A percentile compares a stretch with the other conserved stretches of the same genome.
phyloP scores from a whole-genome alignment of 257 asterid species.

The Marsdenia floribunda region DNA sequence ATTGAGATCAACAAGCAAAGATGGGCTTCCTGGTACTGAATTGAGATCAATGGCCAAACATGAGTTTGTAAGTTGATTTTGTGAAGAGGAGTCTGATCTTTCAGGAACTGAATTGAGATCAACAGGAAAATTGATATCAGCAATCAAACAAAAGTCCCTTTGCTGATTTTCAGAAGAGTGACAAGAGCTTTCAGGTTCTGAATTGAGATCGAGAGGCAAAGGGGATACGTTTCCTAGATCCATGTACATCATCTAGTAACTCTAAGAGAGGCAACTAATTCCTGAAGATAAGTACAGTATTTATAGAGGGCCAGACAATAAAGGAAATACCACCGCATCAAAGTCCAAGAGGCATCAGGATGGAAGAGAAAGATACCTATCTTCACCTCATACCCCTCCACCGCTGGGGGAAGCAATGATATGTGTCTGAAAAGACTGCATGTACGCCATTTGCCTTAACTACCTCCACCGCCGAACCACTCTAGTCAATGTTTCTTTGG shows the following conservation, averaged over 20 bases:
- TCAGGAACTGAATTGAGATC: constrained; percentile 1
- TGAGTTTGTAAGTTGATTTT: constrained; percentile 3
- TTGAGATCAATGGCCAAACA: constrained; percentile 1
- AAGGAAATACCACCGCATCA: background rate
- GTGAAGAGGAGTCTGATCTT: background rate
- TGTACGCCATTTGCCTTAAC: constrained; percentile 1
- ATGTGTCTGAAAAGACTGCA: background rate
- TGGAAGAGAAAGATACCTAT: background rate
- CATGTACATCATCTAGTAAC: background rate
- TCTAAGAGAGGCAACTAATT: background rate
- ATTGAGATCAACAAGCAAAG: background rate
- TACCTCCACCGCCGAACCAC: background rate
- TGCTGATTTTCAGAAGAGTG: background rate
- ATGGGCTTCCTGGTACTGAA: background rate
- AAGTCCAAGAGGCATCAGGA: background rate
- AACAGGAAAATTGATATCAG: background rate
- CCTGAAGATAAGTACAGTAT: background rate
- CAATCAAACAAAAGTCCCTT: background rate
- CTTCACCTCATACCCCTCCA: background rate
- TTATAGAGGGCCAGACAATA: background rate
- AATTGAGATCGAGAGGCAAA: background rate
- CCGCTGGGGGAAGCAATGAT: background rate
- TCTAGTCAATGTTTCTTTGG: constrained; percentile 1
- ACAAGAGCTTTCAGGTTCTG: background rate
- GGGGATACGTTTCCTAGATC: background rate